Percentiles rank a stretch among this genome's conserved stretches.
Evolutionary conservation across 2,329 filamentous ascomycete species (phyloP).

Genomic region (Beauveria australis): DNA sequence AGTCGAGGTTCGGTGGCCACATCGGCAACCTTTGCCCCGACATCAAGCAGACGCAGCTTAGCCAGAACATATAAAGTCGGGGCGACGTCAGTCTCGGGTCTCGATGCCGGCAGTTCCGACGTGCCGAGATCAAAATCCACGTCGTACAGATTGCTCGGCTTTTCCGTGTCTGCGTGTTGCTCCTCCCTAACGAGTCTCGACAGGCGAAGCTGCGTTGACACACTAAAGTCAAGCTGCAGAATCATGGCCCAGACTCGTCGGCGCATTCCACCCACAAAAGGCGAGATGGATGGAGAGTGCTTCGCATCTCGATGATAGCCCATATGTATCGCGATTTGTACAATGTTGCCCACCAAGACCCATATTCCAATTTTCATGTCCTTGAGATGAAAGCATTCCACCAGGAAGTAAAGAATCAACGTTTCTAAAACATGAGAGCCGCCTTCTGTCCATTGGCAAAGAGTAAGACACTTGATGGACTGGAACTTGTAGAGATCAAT

Average conservation of each 20-base stretch:
- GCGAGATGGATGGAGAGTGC: neutral
- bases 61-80: neutral
- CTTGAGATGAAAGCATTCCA: conserved; percentile 12
- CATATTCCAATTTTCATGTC: conserved; percentile 27
- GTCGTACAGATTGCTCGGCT: neutral
- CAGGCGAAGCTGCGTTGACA: neutral
- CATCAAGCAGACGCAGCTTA: neutral
- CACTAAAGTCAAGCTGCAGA: neutral
- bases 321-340: conserved; percentile 30
- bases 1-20: neutral
- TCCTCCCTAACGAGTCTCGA: neutral
- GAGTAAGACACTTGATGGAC: too few species aligned
- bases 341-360: conserved; percentile 25
- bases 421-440: too few species aligned
- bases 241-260: neutral
- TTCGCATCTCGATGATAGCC: conserved; percentile 34
- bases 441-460: too few species aligned
- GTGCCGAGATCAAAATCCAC: neutral
- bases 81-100: neutral
- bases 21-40: neutral
- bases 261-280: neutral
- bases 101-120: neutral
- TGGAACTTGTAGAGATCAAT: too few species aligned
- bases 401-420: too few species aligned
- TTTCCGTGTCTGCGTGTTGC: neutral